A percentile compares a stretch with the other conserved stretches of the same genome.
These are phyloP conservation scores for Aspergillus clavatus DNA, from an alignment of 2,329 filamentous ascomycete species.

Conservation along the genomic window DNA sequence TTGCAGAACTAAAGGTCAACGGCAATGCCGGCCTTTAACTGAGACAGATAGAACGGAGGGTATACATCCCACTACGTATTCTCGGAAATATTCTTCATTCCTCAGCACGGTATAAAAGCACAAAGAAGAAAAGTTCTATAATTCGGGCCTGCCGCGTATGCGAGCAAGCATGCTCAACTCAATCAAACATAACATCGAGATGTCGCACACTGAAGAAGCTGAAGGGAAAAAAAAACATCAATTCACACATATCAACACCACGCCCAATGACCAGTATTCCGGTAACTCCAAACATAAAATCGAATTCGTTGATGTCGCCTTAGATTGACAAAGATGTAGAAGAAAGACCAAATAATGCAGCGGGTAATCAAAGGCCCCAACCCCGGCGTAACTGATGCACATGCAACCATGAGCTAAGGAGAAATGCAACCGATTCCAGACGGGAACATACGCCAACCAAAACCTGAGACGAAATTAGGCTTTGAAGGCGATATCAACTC, in stretches of 20 bases:
- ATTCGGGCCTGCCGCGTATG: not conserved
- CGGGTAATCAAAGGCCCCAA: slow-evolving; percentile 7
- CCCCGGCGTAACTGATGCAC: slow-evolving; percentile 9
- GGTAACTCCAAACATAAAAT: not conserved
- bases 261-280: not conserved
- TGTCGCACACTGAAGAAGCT: not conserved
- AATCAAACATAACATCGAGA: not conserved
- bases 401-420: slow-evolving; percentile 9
- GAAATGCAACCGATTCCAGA: slow-evolving; percentile 4
- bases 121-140: slow-evolving; percentile 4
- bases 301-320: not conserved
- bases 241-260: not conserved
- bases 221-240: not conserved
- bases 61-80: not conserved
- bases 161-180: not conserved
- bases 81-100: not conserved
- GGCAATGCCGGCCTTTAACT: too few relatives aligned
- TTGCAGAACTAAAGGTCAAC: slow-evolving; percentile 23
- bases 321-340: not conserved
- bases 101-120: not conserved
- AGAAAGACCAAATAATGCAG: slow-evolving; percentile 6
- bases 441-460: not conserved
- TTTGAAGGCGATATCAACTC: too few relatives aligned
- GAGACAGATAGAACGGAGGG: too few relatives aligned
- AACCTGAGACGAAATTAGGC: too few relatives aligned